Conservation (phyloP, 75 land plant genomes). For the Pinus taeda region DNA sequence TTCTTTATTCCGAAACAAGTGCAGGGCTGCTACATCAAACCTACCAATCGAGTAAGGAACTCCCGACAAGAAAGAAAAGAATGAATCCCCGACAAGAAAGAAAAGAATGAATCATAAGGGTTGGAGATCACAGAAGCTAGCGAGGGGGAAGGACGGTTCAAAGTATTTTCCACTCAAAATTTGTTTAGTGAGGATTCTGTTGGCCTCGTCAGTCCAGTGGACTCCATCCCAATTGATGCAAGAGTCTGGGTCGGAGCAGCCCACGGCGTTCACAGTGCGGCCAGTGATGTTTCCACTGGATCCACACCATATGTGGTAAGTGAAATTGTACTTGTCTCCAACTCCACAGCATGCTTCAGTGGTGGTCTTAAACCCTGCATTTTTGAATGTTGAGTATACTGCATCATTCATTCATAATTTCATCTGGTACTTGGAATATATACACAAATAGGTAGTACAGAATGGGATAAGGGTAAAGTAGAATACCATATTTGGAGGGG, state of each 20-base stretch:
- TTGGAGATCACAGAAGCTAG: too few species aligned
- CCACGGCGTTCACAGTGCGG: slow-evolving; percentile 24
- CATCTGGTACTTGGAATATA: too few species aligned
- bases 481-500: slow-evolving; percentile 40
- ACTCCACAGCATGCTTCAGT: slow-evolving; percentile 60
- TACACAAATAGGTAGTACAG: too few species aligned
- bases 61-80: too few species aligned
- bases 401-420: too few species aligned
- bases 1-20: too few species aligned
- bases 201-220: slow-evolving; percentile 76
- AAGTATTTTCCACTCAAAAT: slow-evolving; percentile 55
- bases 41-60: too few species aligned
- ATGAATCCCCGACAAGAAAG: too few species aligned
- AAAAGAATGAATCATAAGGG: too few species aligned
- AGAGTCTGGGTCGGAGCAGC: slow-evolving; percentile 59
- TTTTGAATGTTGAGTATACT: too few species aligned
- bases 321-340: slow-evolving; percentile 67
- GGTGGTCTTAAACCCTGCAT: slow-evolving; percentile 3
- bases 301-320: slow-evolving; percentile 49
- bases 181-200: slow-evolving; percentile 32
- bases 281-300: slow-evolving; percentile 45
- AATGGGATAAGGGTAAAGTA: background rate
- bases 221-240: slow-evolving; percentile 92
- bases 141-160: slow-evolving; percentile 59
- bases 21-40: too few species aligned